Base-by-base conservation (phyloP, 129 eudicot species). In the Glebionis coronaria region DNA sequence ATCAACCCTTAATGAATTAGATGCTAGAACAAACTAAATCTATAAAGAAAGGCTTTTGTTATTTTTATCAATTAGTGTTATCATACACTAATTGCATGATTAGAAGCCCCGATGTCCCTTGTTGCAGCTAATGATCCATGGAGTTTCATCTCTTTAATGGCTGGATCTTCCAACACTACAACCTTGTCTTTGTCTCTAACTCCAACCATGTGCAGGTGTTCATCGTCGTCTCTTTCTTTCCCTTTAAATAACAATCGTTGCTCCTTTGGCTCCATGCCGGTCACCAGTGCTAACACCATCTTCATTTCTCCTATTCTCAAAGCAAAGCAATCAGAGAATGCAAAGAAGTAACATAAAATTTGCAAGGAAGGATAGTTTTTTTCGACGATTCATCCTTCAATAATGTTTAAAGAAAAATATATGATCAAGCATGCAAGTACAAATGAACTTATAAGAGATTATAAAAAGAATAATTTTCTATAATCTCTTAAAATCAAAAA, bases 151-250 rank as follows among this genome's bases (percentile, higher is more conserved):
- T 85, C 96, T 72, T 83, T 85, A 61, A 85, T 76, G 72, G 92
- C 93, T 42, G 96, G 96, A 73, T 88, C 96, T 80, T 88, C 81
- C 56, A 85, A 73, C 78, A 85, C 61, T 3, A 89, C 74, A 68
- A 89, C 81, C 46, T 89, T 89, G 75, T 83, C 97, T 44, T 75
- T 83, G 79, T 89, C 90, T 78, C 78, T 67, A 29, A 89, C 90
- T 16, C 97, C 97, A 35, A 86, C 90, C 94, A 89, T 89, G 84
- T 89, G 97, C 19, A 89, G 56, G 56, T 89, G 79, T 44, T 89
- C 97, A 46, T 61, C 23, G 20, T 89, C 88, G 62, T 86, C 94
- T 64, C 90, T 81, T 56, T 89, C 94, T 53, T 89, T 89, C 60
- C 97, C 97, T 77, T 73, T 89, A 69, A 70, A 89, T 83, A 89